A percentile compares a stretch with the other conserved stretches of the same genome.
Evolutionary conservation across 345 rosid genomes (phyloP).

Genomic region (Chamaenerion angustifolium): DNA sequence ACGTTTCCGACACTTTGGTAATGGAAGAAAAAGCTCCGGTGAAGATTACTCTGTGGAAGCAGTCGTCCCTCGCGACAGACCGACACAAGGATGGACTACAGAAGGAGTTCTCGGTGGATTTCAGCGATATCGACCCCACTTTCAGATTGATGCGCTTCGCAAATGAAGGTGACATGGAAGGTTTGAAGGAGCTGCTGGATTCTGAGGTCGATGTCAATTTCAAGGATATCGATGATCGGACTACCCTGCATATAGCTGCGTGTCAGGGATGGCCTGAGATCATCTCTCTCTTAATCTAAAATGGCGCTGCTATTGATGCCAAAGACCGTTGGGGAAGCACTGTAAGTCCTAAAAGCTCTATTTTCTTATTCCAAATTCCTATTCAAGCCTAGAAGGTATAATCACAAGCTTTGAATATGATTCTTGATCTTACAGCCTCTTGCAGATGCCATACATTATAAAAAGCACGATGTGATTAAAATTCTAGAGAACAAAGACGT

Average conservation of each 20-base stretch:
- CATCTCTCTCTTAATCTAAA: conserved; percentile 42
- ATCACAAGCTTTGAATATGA: conserved; percentile 1
- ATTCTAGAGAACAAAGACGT: conserved; percentile 73
- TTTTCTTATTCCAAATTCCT: background rate
- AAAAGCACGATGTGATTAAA: conserved; percentile 63
- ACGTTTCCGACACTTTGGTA: background rate
- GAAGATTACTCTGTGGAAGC: conserved; percentile 44
- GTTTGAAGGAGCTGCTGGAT: conserved; percentile 49
- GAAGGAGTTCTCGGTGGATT: conserved; percentile 14
- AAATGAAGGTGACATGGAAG: conserved; percentile 64
- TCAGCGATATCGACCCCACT: conserved; percentile 29
- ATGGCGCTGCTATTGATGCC: conserved; percentile 42
- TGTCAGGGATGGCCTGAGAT: conserved; percentile 66
- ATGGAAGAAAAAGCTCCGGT: conserved; percentile 43
- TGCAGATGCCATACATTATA: conserved; percentile 83
- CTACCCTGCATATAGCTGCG: conserved; percentile 82
- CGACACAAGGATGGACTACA: conserved; percentile 23
- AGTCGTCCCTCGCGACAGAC: conserved; percentile 72
- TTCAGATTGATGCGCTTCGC: conserved; percentile 59
- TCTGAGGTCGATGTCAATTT: conserved; percentile 60
- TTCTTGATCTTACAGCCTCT: conserved; percentile 51
- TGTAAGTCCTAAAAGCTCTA: conserved; percentile 24
- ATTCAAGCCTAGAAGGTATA: background rate
- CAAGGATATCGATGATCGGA: conserved; percentile 70
- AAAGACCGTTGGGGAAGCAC: conserved; percentile 96